These are phyloP conservation scores for Scalesia atractyloides DNA, from an alignment of 129 eudicot genomes.

Conservation along the genomic window DNA sequence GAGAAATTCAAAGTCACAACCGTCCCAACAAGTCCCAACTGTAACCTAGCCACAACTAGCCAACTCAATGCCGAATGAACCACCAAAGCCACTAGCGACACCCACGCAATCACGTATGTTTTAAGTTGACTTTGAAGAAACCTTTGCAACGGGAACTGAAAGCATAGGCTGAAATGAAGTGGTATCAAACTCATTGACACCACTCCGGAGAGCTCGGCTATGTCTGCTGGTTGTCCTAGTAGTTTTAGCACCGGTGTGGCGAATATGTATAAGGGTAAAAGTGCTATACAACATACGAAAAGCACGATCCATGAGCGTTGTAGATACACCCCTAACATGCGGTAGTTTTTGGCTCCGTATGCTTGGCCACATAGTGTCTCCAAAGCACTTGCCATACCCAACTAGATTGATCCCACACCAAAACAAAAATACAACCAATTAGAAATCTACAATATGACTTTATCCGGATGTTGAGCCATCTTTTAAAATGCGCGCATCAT, in stretches of 20 bases:
- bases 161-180: slow-evolving; percentile 72
- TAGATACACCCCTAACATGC: slow-evolving; percentile 79
- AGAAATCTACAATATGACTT: too few species aligned
- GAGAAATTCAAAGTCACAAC: slow-evolving; percentile 62
- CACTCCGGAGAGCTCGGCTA: slow-evolving; percentile 73
- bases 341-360: slow-evolving; percentile 72
- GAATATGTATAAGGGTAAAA: slow-evolving; percentile 54
- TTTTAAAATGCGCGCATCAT: too few species aligned
- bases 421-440: background rate
- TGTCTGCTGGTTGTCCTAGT: slow-evolving; percentile 68
- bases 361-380: slow-evolving; percentile 95
- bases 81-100: slow-evolving; percentile 49
- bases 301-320: slow-evolving; percentile 89
- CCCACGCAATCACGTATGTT: slow-evolving; percentile 65
- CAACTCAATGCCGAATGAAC: slow-evolving; percentile 58
- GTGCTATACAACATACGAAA: slow-evolving; percentile 45
- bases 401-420: slow-evolving; percentile 26
- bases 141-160: slow-evolving; percentile 73
- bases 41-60: slow-evolving; percentile 48
- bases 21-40: slow-evolving; percentile 57
- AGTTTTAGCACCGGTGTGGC: slow-evolving; percentile 69
- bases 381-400: slow-evolving; percentile 94
- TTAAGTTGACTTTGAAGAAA: slow-evolving; percentile 87
- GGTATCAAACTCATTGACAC: slow-evolving; percentile 59
- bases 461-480: too few species aligned